Evolutionary conservation across 306 rosid species (phyloP).

Genomic region (Adenanthera pavonina): DNA sequence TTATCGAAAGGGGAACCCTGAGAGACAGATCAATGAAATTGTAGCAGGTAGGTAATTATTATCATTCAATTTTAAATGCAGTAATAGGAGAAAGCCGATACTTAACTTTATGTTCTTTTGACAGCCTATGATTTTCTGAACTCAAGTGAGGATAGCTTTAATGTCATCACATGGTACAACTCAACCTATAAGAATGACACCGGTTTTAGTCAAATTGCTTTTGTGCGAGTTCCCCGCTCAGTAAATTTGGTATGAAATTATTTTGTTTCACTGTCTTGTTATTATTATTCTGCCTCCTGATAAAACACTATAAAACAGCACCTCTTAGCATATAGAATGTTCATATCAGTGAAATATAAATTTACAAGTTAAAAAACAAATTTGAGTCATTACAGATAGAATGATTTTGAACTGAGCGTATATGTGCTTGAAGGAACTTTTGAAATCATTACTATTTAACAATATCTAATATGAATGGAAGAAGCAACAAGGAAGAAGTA

Average conservation of each 20-base stretch:
- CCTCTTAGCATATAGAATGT: background rate
- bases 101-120: slow-evolving; percentile 38
- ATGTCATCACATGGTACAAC: slow-evolving; percentile 86
- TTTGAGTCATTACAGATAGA: slow-evolving; percentile 14
- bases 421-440: slow-evolving; percentile 17
- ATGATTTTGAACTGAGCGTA: slow-evolving; percentile 20
- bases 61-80: slow-evolving; percentile 14
- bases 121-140: slow-evolving; percentile 84
- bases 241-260: slow-evolving; percentile 69
- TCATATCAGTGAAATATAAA: background rate
- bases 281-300: slow-evolving; percentile 28
- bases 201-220: slow-evolving; percentile 47
- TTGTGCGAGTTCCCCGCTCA: slow-evolving; percentile 75
- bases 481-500: slow-evolving; percentile 21
- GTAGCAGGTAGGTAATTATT: slow-evolving; percentile 63
- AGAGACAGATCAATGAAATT: slow-evolving; percentile 67
- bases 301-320: slow-evolving; percentile 12
- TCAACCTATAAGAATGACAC: slow-evolving; percentile 69
- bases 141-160: slow-evolving; percentile 57
- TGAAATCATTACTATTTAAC: slow-evolving; percentile 6
- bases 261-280: slow-evolving; percentile 25
- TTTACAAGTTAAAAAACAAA: slow-evolving; percentile 1
- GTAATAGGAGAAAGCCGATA: slow-evolving; percentile 11
- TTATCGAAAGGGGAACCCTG: slow-evolving; percentile 62
- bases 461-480: slow-evolving; percentile 35